These are phyloP conservation scores for Pseudocercospora fuligena DNA, from an alignment of 2,329 filamentous ascomycete genomes.

Conservation along the genomic window DNA sequence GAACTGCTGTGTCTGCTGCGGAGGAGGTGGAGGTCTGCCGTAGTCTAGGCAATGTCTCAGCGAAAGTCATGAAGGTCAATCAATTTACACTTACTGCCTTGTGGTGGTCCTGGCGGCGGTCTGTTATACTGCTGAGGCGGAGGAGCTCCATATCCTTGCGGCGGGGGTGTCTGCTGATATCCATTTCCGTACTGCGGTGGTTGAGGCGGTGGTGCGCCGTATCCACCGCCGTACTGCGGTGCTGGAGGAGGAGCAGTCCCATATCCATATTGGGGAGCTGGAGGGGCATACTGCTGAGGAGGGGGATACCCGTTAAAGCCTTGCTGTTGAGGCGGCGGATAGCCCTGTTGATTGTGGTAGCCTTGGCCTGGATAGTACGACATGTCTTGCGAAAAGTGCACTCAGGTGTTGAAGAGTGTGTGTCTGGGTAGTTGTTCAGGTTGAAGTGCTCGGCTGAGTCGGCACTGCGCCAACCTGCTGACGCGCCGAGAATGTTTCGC, in stretches of 20 bases:
- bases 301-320: slow-evolving; percentile 35
- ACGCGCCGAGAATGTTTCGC: slow-evolving; percentile 4
- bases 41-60: slow-evolving; percentile 35
- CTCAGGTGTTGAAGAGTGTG: not conserved
- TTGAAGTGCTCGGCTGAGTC: slow-evolving; percentile 9
- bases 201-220: slow-evolving; percentile 48
- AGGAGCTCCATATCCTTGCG: slow-evolving; percentile 36
- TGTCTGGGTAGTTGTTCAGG: not conserved
- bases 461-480: slow-evolving; percentile 12
- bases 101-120: slow-evolving; percentile 18
- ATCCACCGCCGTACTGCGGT: slow-evolving; percentile 46
- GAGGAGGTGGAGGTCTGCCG: slow-evolving; percentile 40
- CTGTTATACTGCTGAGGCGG: slow-evolving; percentile 28
- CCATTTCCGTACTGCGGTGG: slow-evolving; percentile 33
- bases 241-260: slow-evolving; percentile 47
- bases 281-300: slow-evolving; percentile 36
- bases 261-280: slow-evolving; percentile 34
- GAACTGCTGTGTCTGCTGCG: slow-evolving; percentile 63
- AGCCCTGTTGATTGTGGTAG: slow-evolving; percentile 39
- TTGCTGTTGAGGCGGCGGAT: slow-evolving; percentile 32
- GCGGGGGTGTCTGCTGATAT: slow-evolving; percentile 47
- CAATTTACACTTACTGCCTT: slow-evolving; percentile 27
- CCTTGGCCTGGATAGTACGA: slow-evolving; percentile 40
- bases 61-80: slow-evolving; percentile 56
- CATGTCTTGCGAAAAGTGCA: slow-evolving; percentile 26